Percentiles rank a stretch among this genome's conserved stretches.
Evolutionary conservation across 1,284 basidiomycete genomes (phyloP).

Genomic region (Tremellales sp.): DNA sequence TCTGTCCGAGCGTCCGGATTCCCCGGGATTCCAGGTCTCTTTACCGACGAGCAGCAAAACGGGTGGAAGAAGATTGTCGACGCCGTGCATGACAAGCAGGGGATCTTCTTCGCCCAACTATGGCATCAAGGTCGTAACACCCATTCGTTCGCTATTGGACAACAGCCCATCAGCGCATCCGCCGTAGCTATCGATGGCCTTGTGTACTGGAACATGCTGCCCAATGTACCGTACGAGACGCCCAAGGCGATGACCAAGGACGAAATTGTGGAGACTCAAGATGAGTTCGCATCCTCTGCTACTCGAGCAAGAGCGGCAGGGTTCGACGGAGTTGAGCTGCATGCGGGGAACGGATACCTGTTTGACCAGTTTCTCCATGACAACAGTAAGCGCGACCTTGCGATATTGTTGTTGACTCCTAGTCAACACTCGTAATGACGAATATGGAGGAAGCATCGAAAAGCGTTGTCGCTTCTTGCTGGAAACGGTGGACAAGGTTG

Average conservation of each 20-base stretch:
- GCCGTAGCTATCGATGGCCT: conserved; percentile 10
- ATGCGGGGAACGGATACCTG: conserved; percentile 31
- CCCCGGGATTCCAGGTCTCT: conserved; percentile 20
- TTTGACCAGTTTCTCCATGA: conserved; percentile 33
- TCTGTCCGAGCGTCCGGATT: conserved; percentile 17
- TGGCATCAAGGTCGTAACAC: conserved; percentile 2
- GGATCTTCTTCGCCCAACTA: conserved; percentile 27
- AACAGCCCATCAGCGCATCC: conserved; percentile 18
- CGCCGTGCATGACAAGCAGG: conserved; percentile 24
- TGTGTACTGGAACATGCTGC: conserved; percentile 10
- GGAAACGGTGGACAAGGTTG: conserved; percentile 24
- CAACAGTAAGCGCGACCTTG: conserved; percentile 12
- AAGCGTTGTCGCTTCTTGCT: conserved; percentile 27
- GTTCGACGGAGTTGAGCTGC: conserved; percentile 40
- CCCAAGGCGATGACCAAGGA: conserved; percentile 26
- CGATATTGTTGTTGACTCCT: neutral
- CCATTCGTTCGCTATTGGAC: conserved; percentile 13
- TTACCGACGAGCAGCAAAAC: conserved; percentile 25
- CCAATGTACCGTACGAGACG: conserved; percentile 15
- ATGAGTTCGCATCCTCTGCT: conserved; percentile 25
- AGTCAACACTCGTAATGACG: conserved; percentile 28
- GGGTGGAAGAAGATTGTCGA: conserved; percentile 27
- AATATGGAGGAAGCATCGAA: conserved; percentile 28
- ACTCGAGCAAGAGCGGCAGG: conserved; percentile 22
- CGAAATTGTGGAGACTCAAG: conserved; percentile 20